These are phyloP conservation scores for Cordia subcordata DNA, from an alignment of 257 asterid genomes.

Conservation along the genomic window DNA sequence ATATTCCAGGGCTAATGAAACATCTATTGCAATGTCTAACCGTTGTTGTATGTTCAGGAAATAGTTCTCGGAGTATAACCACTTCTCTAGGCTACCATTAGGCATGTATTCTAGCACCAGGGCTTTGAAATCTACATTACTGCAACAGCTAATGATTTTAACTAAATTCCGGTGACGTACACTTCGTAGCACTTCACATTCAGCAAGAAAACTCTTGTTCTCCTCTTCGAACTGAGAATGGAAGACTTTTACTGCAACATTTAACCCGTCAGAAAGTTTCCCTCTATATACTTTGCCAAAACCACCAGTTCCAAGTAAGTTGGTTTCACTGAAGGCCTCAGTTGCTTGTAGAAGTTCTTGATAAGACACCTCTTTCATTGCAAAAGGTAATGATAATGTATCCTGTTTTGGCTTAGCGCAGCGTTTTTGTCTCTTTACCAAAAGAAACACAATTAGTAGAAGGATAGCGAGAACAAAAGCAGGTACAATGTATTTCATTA, in stretches of 20 bases:
- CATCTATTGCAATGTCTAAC: too few species aligned
- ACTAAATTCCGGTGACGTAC: too few species aligned
- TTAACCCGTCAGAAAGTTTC: slow-evolving; percentile 23
- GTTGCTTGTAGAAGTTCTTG: slow-evolving; percentile 34
- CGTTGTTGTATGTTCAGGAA: too few species aligned
- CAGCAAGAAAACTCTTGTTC: too few species aligned
- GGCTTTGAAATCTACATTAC: too few species aligned
- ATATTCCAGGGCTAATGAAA: too few species aligned
- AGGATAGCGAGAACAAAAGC: neutral
- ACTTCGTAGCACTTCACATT: too few species aligned
- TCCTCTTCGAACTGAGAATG: too few species aligned
- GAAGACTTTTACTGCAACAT: slow-evolving; percentile 35
- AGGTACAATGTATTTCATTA: neutral
- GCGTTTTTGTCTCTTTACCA: neutral
- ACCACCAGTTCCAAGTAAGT: slow-evolving; percentile 32
- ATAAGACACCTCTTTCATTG: slow-evolving; percentile 33
- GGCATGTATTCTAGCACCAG: too few species aligned
- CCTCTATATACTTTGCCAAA: slow-evolving; percentile 20
- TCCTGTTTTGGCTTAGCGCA: neutral
- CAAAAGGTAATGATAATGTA: slow-evolving; percentile 2
- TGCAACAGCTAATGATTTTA: too few species aligned
- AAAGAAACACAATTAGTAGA: neutral
- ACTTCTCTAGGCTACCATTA: too few species aligned
- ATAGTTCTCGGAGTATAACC: too few species aligned
- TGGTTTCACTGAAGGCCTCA: slow-evolving; percentile 26